Evolutionary conservation across 768 basidiomycete genomes (phyloP), one percentile per base, ranked within the genome.

Genomic region (Suillus subalutaceus): DNA sequence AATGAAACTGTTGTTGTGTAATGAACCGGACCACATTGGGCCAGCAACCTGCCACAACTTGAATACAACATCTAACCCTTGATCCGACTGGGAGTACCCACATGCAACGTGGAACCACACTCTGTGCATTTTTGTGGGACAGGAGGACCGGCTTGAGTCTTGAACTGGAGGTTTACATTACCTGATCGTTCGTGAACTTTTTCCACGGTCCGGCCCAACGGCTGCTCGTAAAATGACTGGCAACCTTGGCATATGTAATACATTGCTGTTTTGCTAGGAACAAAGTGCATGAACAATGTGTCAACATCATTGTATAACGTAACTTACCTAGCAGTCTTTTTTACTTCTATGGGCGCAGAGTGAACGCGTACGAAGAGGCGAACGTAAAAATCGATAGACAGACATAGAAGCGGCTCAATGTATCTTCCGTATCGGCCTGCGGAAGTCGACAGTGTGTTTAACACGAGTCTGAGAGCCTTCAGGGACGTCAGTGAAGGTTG

Each of bases 321-420:
- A 18, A 82, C 88, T 69, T 73, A 96, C 96, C 88, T 87, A 30
- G 90, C 82, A 6, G 86, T 79, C 67, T 88, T 89, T 78, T 99
- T 99, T 52, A 96, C 96, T 75, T 96, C 89, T 35, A 90, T 77
- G 0, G 95, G 90, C 4, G 88, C 82, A 0, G 90, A 84, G 62
- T 86, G 81, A 6, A 99, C 81, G 12, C 91, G 88, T 18, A 98
- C 87, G 72, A 98, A 99, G 23, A 99, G 73, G 4, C 97, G 90
- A 32, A 97, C 90, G 75, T 99, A 99, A 76, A 99, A 99, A 72
- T 99, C 97, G 73, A 99, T 97, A 18, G 94, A 97, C 40, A 99
- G 82, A 0, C 92, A 96, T 4, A 97, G 78, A 8, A 97, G 79
- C 12, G 97, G 97, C 69, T 91, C 86, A 67, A 99, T 94, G 73